Evolutionary conservation across 345 rosid species (phyloP).

Genomic region (Schrenkiella parvula): DNA sequence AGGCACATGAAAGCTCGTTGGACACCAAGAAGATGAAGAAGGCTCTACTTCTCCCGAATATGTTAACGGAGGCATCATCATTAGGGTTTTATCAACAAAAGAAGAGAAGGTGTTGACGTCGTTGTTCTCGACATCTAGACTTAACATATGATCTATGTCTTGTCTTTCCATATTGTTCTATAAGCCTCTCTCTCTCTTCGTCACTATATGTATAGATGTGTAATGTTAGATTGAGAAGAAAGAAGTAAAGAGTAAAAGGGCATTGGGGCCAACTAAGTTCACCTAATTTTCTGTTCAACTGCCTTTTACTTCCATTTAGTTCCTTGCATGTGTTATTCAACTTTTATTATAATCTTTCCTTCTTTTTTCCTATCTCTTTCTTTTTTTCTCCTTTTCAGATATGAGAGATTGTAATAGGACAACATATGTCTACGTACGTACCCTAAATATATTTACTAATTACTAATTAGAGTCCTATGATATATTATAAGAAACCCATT

Average conservation of each 20-base stretch:
- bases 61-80: conserved; percentile 19
- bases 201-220: conserved; percentile 13
- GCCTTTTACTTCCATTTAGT: conserved; percentile 33
- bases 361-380: conserved; percentile 10
- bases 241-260: conserved; percentile 30
- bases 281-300: conserved; percentile 38
- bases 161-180: conserved; percentile 20
- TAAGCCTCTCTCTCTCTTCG: not conserved
- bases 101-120: conserved; percentile 11
- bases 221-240: conserved; percentile 15
- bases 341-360: not conserved
- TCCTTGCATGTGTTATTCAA: conserved; percentile 13
- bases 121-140: conserved; percentile 19
- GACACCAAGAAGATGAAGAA: conserved; percentile 30
- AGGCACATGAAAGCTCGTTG: conserved; percentile 4
- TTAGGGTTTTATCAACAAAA: conserved; percentile 24
- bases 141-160: conserved; percentile 10
- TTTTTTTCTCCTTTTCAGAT: not conserved
- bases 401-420: not conserved
- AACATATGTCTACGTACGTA: not conserved
- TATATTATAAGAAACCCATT: not conserved
- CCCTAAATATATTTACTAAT: not conserved
- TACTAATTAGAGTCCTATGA: not conserved
- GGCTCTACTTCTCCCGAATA: not conserved
- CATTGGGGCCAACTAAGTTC: conserved; percentile 35